Conservation (phyloP, 345 rosid species). For the Eucalyptus pumila region DNA sequence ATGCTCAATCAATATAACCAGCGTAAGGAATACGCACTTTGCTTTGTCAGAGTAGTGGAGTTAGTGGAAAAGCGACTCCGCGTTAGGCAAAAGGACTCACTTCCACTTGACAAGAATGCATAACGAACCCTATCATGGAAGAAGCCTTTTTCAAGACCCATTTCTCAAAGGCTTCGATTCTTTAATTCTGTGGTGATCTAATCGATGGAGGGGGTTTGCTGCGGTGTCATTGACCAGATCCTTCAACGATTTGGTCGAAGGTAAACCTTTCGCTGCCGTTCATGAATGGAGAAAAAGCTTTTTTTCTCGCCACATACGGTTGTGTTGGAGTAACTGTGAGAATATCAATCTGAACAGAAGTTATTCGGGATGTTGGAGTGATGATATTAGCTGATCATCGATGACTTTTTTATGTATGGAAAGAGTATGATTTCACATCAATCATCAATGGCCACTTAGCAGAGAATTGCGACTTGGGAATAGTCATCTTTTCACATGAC, state of each 20-base stretch:
- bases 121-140: neutral
- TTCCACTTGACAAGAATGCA: neutral
- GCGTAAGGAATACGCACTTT: neutral
- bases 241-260: neutral
- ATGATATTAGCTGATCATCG: neutral
- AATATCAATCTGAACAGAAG: neutral
- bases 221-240: neutral
- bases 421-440: neutral
- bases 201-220: neutral
- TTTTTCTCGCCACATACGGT: neutral
- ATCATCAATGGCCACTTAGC: neutral
- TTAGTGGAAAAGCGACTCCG: neutral
- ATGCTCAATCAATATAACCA: neutral
- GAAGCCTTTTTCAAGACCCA: neutral
- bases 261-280: neutral
- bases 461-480: neutral
- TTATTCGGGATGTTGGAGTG: neutral
- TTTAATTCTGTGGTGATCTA: neutral
- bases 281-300: neutral
- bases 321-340: neutral
- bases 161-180: neutral
- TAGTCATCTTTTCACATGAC: neutral
- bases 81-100: neutral
- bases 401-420: neutral
- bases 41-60: neutral